Evolutionary conservation across 176 grass and related monocot species (phyloP), one percentile per base, ranked within the genome.

Genomic region (Otatea glauca): DNA sequence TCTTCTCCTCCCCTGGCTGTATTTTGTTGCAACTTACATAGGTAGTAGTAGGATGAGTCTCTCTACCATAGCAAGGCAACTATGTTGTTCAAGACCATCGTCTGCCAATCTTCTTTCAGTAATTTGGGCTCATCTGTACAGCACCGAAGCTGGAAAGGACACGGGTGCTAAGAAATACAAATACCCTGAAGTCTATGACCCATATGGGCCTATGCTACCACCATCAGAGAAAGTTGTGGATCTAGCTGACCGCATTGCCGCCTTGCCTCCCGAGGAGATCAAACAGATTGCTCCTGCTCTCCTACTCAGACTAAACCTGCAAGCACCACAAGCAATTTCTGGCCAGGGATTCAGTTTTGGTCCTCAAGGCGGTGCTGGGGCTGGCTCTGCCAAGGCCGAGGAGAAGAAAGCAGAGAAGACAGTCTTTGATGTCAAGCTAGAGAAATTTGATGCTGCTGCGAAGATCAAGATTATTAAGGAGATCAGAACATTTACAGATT

Each of bases 391-490:
- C 0, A 88, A 89, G 51, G 70, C 85, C 3, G 96, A 95, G 81
- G 96, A 98, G 64, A 98, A 92, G 88, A 98, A 98, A 71, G 91
- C 74, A 7, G 96, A 98, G 73, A 98, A 98, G 89, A 91, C 91
- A 6, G 91, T 89, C 14, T 95, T 95, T 9, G 96, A 98, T 87
- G 85, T 98, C 20, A 98, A 95, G 83, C 59, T 98, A 81, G 96
- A 98, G 89, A 98, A 98, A 70, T 98, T 95, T 27, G 96, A 98
- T 13, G 77, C 96, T 70, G 89, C 93, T 74, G 83, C 93, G 4
- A 98, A 98, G 81, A 98, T 98, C 66, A 98, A 98, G 89, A 94
- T 98, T 68, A 98, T 98, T 60, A 98, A 98, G 83, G 96, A 98
- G 89, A 92, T 98, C 77, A 88, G 96, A 70, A 88, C 91, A 39